Conservation (phyloP, 345 rosid genomes). For the Eucalyptus albens region DNA sequence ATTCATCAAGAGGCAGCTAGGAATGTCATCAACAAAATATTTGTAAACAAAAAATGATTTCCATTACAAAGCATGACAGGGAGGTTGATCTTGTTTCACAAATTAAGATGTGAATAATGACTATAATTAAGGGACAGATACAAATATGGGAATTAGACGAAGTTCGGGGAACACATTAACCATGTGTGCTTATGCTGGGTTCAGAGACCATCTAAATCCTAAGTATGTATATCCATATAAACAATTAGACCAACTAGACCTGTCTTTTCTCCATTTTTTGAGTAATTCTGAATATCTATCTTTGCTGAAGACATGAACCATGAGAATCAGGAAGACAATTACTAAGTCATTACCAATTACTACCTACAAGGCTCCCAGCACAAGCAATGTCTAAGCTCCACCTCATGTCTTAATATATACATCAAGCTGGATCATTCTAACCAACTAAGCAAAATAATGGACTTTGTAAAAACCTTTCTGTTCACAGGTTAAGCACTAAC, state of each 20-base stretch:
- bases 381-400: background rate
- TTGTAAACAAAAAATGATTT: background rate
- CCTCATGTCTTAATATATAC: background rate
- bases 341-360: background rate
- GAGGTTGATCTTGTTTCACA: background rate
- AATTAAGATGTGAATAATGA: background rate
- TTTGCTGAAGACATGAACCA: background rate
- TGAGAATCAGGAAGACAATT: background rate
- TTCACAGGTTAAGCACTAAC: background rate
- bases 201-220: background rate
- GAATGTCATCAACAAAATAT: background rate
- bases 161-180: background rate
- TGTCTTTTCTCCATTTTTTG: background rate
- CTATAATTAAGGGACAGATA: background rate
- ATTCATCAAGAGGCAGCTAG: background rate
- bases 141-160: background rate
- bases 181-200: background rate
- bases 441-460: background rate
- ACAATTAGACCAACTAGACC: background rate
- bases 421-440: background rate
- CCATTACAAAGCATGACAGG: background rate
- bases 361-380: background rate
- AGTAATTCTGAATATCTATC: background rate
- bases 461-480: background rate
- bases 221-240: background rate